A percentile compares a stretch with the other conserved stretches of the same genome.
Evolutionary conservation across 192 early-diverging fungal species (phyloP).

Genomic region (Martensiomyces pterosporus): DNA sequence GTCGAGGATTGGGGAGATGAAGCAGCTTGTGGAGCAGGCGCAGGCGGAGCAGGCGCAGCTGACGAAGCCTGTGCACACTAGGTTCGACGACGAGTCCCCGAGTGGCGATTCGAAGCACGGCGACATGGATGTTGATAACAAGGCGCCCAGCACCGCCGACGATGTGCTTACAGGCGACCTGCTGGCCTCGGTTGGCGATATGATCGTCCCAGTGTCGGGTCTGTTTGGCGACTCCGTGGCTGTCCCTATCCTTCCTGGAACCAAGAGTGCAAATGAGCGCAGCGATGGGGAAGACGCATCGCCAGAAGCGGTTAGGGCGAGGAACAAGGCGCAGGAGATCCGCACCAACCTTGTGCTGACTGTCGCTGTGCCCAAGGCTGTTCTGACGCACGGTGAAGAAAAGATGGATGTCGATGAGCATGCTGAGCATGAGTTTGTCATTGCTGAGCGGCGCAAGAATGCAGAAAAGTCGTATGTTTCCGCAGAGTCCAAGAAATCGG

Average conservation of each 20-base stretch:
- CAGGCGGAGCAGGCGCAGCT: not conserved
- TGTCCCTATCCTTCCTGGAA: too few species aligned
- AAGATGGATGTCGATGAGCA: not conserved
- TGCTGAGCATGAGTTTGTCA: not conserved
- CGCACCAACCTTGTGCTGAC: conserved; percentile 26
- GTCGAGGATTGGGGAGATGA: conserved; percentile 3
- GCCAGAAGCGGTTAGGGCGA: not conserved
- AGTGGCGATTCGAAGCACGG: too few species aligned
- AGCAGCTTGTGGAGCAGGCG: not conserved
- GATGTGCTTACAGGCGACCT: conserved; percentile 21
- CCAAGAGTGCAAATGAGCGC: too few species aligned
- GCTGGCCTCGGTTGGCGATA: not conserved
- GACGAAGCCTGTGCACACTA: conserved; percentile 22
- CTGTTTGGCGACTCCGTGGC: conserved; percentile 22
- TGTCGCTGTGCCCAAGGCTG: conserved; percentile 12
- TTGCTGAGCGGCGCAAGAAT: not conserved
- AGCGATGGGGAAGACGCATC: not conserved
- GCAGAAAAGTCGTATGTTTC: conserved; percentile 1
- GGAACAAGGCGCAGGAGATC: conserved; percentile 16
- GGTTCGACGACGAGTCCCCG: conserved; percentile 38
- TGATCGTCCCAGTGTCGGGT: conserved; percentile 14
- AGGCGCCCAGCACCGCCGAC: not conserved
- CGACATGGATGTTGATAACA: not conserved
- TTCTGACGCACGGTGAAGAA: conserved; percentile 2
- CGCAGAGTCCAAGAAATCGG: not conserved